Evolutionary conservation across 2,329 filamentous ascomycete genomes (phyloP), one percentile per base, ranked within the genome.

Genomic region (Claviceps pazoutovae): DNA sequence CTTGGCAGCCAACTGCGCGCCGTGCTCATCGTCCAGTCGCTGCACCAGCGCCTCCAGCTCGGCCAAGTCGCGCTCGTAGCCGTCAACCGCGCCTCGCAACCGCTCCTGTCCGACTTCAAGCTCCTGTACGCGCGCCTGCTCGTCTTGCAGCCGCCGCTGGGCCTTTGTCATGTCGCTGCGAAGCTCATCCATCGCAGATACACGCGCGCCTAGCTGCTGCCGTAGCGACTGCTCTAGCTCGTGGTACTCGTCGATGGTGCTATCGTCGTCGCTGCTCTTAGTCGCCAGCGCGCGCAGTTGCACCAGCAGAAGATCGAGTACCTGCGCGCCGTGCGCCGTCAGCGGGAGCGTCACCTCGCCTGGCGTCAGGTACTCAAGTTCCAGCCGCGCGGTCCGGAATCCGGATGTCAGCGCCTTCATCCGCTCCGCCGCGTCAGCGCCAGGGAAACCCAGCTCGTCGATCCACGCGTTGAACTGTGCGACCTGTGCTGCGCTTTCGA

Each of bases 311-410:
- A 80, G 68, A 52, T 79, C 75, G 0, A 83, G 69, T 0, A 83
- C 70, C 49, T 76, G 71, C 1, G 74, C 74, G 2, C 78, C 78
- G 48, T 73, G 73, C 0, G 73, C 72, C 0, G 71, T 71, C 0
- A 80, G 65, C 0, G 78, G 75, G 0, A 80, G 68, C 0, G 70
- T 59, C n/a, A 75, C 66, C 60, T 83, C 79, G 5, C 79, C 79
- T 0, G 79, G 79, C 0, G 73, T 76, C 19, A 82, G 69, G 58
- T 82, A 82, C 61, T 83, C 80, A 2, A 83, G 72, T 57, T 83
- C 79, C 0, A 82, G 65, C 1, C 80, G 73, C 1, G 79, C 79
- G 2, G 73, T 63, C 19, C 79, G 75, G 64, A 83, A 76, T 2
- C 73, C 70, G 2, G 67, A 55, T 0, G 69, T 61, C 13, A 83